Base-by-base conservation (phyloP, 78 protist species). In the Diacronema lutheri region DNA sequence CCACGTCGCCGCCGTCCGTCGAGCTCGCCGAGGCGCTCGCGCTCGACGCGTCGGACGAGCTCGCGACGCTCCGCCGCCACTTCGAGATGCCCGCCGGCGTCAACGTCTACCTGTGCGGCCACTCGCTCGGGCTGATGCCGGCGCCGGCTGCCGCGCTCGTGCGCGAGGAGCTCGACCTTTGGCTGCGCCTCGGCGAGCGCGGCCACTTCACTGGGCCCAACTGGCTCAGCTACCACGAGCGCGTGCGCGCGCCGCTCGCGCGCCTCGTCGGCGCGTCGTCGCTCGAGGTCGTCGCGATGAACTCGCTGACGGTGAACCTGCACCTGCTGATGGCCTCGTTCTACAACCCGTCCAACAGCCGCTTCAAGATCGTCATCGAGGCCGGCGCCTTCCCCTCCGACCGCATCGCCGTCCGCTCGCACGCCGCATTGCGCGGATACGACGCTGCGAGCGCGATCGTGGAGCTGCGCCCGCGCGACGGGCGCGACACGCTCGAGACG, bases 371-470 rank as follows among this genome's bases (percentile, higher is more conserved):
- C 33, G 66, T 96, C 25, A 84, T 93, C 61, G 98, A 96, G 93
- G 79, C n/a, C 19, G 68, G 88, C 37, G 96, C 97, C 40, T 96
- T 96, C 85, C 98, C 98, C n/a, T 89, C 94, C 9, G 98, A 96
- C 88, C 86, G 89, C 41, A 41, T 41, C 56, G 79, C 79, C 19
- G 79, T 41, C 23, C 20, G 23, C 50, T 89, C 95, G 61, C 96
- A 94, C 79, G 19, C 93, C 37, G 68, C 69, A 46, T 31, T 74
- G 72, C 92, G 87, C 73, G 94, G 95, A 26, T 81, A 35, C 71
- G 77, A 92, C 14, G 93, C 95, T 26, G 91, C 46, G 21, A 86
- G 87, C 2, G 71, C 38, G 23, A 21, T 93, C 37, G 57, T 93
- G 35, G 80, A 71, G 21, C 69, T 92, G 21, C 58, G 13, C 41